Evolutionary conservation across 441 rosid genomes (phyloP), one percentile per base, ranked within the genome.

Genomic region (Euphorbia corollata): DNA sequence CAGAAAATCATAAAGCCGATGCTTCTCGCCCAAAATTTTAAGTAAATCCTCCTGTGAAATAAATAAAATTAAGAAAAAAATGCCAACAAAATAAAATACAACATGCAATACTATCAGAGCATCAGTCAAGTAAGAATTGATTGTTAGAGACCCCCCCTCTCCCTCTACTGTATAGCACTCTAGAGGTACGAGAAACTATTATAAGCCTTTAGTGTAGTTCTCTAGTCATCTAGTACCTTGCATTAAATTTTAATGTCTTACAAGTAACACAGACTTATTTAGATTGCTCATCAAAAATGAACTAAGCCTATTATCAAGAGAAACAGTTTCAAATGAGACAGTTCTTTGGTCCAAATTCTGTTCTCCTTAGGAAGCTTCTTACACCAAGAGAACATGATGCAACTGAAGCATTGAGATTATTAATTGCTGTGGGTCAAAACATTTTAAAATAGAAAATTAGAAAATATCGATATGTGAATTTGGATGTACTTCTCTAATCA

Each of bases 1-100:
- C 61, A 96, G 79, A 83, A 96, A 92, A 55, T 89, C 98, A 75
- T 89, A 86, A 67, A 96, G 97, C 48, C 79, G 62, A 67, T 96
- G 98, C 78, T 87, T 88, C 78, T 89, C 96, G 66, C 96, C 91
- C 53, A 96, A 96, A 75, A 92, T 89, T 75, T 77, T 89, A 72
- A 87, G 97, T 88, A 92, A 80, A 69, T 90, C 97, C 73, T 85
- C 96, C 99, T 96, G 97, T 82, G 79, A 79, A 78, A 32, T 60
- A 2, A 53, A 80, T 68, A 63, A 36, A 19, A 39, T 34, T 36
- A 27, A 54, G 27, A 54, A 34, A 59, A 27, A 43, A 54, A 64
- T 60, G 34, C 53, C 70, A 59, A 22, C 8, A 65, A 56, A 71
- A 41, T 9, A 47, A 57, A 41, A 67, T 13, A 48, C 63, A 61